Evolutionary conservation across 2,329 filamentous ascomycete genomes (phyloP).

Genomic region (Colletotrichum cordylinicola): DNA sequence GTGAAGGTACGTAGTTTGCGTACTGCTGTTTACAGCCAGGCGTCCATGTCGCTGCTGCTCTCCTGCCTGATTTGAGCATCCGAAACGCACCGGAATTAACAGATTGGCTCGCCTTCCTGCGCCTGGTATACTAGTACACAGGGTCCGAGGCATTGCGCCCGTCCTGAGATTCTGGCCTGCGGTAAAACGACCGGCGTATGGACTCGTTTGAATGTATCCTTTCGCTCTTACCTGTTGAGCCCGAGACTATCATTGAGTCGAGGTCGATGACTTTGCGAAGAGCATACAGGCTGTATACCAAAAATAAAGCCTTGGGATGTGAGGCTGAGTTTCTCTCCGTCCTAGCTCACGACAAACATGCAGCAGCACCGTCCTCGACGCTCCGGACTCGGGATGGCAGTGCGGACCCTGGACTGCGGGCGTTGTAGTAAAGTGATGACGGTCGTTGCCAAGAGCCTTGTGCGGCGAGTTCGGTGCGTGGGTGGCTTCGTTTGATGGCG

Average conservation of each 20-base stretch:
- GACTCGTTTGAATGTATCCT: not conserved
- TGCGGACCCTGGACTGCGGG: not conserved
- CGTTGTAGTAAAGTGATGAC: conserved; percentile 13
- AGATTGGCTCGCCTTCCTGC: not conserved
- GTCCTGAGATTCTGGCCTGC: not conserved
- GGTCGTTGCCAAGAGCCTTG: not conserved
- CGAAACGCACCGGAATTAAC: not conserved
- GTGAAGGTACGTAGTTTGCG: not conserved
- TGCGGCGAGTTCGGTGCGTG: not conserved
- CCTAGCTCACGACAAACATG: not conserved
- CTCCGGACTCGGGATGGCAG: not conserved
- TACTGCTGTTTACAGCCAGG: not conserved
- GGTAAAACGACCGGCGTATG: not conserved
- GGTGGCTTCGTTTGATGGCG: not conserved
- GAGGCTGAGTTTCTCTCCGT: not conserved
- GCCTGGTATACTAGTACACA: not conserved
- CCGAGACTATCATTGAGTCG: not conserved
- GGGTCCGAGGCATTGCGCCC: conserved; percentile 1
- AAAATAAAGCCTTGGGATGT: not conserved
- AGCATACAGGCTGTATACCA: not conserved
- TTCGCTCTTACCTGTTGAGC: not conserved
- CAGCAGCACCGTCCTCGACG: not conserved
- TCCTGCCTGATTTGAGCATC: conserved; percentile 14
- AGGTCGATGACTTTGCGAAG: no score
- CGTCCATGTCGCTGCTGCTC: not conserved